Evolutionary conservation across 2,329 filamentous ascomycete genomes (phyloP), one percentile per base, ranked within the genome.

Genomic region (Calcarisporium arbuscula): DNA sequence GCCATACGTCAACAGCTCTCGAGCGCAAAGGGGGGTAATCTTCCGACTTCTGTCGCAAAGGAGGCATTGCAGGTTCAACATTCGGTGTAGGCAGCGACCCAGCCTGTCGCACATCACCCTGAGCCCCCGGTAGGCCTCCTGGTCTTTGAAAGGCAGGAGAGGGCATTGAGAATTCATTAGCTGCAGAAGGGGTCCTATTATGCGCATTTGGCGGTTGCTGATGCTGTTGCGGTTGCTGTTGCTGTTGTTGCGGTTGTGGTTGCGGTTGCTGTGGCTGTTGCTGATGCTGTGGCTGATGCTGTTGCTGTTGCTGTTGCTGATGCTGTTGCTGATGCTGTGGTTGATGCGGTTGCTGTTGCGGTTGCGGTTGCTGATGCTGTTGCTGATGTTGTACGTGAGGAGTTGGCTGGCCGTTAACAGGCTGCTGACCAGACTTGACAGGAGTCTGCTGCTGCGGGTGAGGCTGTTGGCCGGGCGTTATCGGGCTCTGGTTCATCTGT

Each of bases 1-100:
- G 8, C 88, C 88, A 57, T 80, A 80, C 2, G 72, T 71, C 27
- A 72, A 70, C 23, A 75, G 46, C 32, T 72, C 63, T 8, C 75
- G 66, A 8, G 67, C 67, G 46, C 69, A 74, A n/a, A 0, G 76
- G 74, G 21, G 64, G 62, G 42, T 80, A 77, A 30, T 72, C 65
- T 10, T 74, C 69, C 0, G 70, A 62, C 34, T 72, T 64, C 2
- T 58, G 58, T 1, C 58, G 54, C 19, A 66, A 57, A 1, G 62
- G 62, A n/a, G 56, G 51, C 45, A 60, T 52, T 6, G 52, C 47
- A 5, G 51, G 55, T 34, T 61, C 58, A 19, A 42, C 33, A 20
- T 28, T 40, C 14, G 47, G 26, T 10, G 31, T 33, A 15, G 48
- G 34, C 16, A 41, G 36, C 5, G 46, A 42, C 5, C 39, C 48